Evolutionary conservation across 371 early-diverging fungal genomes (phyloP).

Genomic region (Paraphysoderma sedebokerense): DNA sequence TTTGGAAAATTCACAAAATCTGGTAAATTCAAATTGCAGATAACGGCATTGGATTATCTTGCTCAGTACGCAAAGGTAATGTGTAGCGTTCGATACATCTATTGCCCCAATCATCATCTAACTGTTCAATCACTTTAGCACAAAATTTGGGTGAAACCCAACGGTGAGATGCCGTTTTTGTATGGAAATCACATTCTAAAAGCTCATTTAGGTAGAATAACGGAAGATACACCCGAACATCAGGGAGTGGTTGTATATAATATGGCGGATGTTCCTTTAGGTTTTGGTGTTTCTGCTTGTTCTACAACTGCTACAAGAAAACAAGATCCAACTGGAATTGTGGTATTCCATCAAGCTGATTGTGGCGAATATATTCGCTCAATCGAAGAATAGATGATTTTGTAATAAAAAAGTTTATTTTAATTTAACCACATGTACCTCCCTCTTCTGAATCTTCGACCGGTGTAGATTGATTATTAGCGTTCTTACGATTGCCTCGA

Average conservation of each 20-base stretch:
- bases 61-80: slow-evolving; percentile 84
- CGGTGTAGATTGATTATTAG: too few species aligned
- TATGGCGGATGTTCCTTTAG: slow-evolving; percentile 88
- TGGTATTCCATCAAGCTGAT: slow-evolving; percentile 97
- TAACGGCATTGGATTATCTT: slow-evolving; percentile 83
- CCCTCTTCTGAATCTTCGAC: too few species aligned
- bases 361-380: slow-evolving; percentile 80
- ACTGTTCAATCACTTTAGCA: slow-evolving; percentile 20
- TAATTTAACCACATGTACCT: too few species aligned
- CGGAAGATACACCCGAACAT: slow-evolving; percentile 95
- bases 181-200: slow-evolving; percentile 99
- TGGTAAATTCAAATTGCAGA: slow-evolving; percentile 88
- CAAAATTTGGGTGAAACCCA: slow-evolving; percentile 97
- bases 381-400: not conserved
- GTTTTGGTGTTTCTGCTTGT: slow-evolving; percentile 95
- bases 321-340: slow-evolving; percentile 87
- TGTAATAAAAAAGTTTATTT: too few species aligned
- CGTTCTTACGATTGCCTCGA: too few species aligned
- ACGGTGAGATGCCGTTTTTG: slow-evolving; percentile 98
- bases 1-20: slow-evolving; percentile 98
- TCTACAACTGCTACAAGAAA: slow-evolving; percentile 78
- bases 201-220: slow-evolving; percentile 90
- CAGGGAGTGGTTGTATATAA: slow-evolving; percentile 92
- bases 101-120: slow-evolving; percentile 4
- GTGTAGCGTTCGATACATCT: not conserved